A percentile compares a stretch with the other conserved stretches of the same genome.
Conservation (phyloP, 805 yeast species). For the Yarrowia sp. region DNA sequence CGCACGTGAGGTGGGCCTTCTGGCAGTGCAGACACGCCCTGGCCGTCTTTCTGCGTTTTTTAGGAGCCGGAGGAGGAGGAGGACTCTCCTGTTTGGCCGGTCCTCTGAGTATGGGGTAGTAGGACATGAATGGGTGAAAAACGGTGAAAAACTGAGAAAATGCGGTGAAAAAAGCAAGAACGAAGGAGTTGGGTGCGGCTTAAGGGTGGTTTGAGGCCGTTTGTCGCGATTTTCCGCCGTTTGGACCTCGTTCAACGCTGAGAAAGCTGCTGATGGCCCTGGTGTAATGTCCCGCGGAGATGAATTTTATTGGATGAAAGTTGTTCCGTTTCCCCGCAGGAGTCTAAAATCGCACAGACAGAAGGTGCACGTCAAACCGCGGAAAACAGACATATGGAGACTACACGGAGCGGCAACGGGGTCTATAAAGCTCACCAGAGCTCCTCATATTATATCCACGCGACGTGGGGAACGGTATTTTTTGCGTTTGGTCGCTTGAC, state of each 20-base stretch:
- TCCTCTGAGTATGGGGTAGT: slow-evolving; percentile 25
- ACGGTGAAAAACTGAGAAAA: neutral
- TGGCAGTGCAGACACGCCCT: slow-evolving; percentile 91
- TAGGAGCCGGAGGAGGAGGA: slow-evolving; percentile 21
- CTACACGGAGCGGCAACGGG: too few species aligned
- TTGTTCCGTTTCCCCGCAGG: slow-evolving; percentile 37
- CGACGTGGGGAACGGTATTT: neutral
- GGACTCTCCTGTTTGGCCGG: slow-evolving; percentile 27
- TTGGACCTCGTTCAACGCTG: too few species aligned
- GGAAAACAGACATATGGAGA: too few species aligned
- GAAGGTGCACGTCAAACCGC: too few species aligned
- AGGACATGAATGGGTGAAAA: slow-evolving; percentile 12
- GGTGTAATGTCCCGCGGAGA: slow-evolving; percentile 19
- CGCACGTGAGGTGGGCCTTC: slow-evolving; percentile 88
- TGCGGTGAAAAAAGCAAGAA: neutral
- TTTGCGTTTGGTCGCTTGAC: neutral
- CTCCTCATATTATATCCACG: too few species aligned
- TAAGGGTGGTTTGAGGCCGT: neutral
- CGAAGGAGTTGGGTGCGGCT: too few species aligned
- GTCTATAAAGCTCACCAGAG: too few species aligned
- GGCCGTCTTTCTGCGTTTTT: slow-evolving; percentile 65
- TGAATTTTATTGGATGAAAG: slow-evolving; percentile 35
- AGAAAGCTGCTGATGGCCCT: neutral
- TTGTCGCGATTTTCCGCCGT: neutral
- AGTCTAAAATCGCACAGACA: neutral